phyloP scores from a whole-genome alignment of 202 grass and related monocot species.

The Digitaria exilis region DNA sequence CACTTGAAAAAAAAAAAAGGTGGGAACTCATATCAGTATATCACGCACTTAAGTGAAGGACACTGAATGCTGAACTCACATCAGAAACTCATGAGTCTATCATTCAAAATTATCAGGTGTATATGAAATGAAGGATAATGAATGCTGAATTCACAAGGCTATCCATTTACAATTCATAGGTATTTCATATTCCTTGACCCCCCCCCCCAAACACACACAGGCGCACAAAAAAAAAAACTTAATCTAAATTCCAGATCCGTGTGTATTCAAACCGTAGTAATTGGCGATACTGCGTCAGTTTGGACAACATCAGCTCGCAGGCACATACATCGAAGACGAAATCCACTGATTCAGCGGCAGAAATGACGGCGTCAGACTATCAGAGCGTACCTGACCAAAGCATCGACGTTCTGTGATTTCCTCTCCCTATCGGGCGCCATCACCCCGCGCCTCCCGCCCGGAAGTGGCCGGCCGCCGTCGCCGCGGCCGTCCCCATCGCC shows the following conservation, averaged over 20 bases:
- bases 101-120: background rate
- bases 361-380: background rate
- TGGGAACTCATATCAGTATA: no score
- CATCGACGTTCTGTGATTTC: constrained; percentile 88
- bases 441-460: constrained; percentile 30
- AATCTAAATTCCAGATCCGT: background rate
- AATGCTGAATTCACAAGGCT: constrained; percentile 12
- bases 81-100: background rate
- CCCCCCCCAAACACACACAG: no score
- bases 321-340: background rate
- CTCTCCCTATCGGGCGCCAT: constrained; percentile 48
- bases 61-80: constrained; percentile 6
- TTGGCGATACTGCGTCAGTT: background rate
- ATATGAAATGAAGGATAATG: background rate
- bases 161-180: background rate
- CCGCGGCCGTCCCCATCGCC: constrained; percentile 26
- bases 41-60: background rate
- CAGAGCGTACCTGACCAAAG: constrained; percentile 68
- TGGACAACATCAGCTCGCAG: background rate
- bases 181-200: background rate
- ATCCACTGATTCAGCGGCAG: background rate
- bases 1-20: no score
- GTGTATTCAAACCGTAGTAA: constrained; percentile 18
- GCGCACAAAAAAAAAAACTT: no score
- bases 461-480: constrained; percentile 23